Base-by-base conservation (phyloP, 225 moss, liverwort and hornwort species). In the Lunularia cruciata region DNA sequence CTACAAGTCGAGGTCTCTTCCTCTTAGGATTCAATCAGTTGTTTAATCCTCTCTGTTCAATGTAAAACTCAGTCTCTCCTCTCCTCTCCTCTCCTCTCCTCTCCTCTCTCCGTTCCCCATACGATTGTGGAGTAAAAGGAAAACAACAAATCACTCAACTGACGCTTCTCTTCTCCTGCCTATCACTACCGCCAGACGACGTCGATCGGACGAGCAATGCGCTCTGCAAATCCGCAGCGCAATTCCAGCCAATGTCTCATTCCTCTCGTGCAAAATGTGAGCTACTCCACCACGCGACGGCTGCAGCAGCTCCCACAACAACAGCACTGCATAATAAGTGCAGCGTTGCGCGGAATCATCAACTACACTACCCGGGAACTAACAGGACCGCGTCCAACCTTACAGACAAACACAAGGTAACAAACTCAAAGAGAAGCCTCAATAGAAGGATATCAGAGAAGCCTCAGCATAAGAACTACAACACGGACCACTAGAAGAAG, bases 221-320 rank as follows among this genome's bases (percentile, higher is more conserved):
- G 45, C 63, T 64, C 22, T 23, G 34, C 47, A 51, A 49, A 51
- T 67, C 67, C 35, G 19, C 34, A 22, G n/a, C 49, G 34, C 31
- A 36, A 67, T 51, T 67, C 13, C 35, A 34, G 67, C 67, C 31
- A 48, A 20, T 51, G 35, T 35, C 34, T 67, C 67, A 51, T 33
- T 52, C 25, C 67, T 66, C 48, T 13, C 48, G 20, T 35, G 12
- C 48, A 25, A 35, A 66, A 20, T 63, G 63, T 28, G 15, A 30
- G 30, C 63, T 31, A 64, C 63, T 43, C n/a, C 22, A 19, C 2
- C 35, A 36, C 22, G 59, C 11, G 63, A 45, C 45, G 45, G 63
- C 28, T 63, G 28, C 63, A 27, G 18, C 63, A 30, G 39, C 30
- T 25, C 45, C 28, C 45, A 16, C 63, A 27, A 9, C 63, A 30